Percentiles rank a stretch among this genome's conserved stretches.
phyloP scores from a whole-genome alignment of 768 basidiomycete species.

The Artomyces pyxidatus region DNA sequence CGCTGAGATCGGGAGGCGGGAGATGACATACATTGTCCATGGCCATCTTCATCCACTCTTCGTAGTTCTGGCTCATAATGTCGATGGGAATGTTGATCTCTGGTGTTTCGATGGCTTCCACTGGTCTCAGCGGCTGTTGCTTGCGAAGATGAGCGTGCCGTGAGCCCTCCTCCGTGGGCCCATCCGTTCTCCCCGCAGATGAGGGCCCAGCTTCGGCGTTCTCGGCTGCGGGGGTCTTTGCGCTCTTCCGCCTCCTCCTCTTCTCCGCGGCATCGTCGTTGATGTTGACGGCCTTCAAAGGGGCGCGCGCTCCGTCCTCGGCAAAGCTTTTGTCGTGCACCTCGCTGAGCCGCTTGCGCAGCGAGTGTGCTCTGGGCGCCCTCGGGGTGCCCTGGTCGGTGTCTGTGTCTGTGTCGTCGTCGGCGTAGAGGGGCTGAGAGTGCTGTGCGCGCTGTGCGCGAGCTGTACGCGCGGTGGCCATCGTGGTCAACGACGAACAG shows the following conservation, averaged over 20 bases:
- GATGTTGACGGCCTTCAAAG: slow-evolving; percentile 36
- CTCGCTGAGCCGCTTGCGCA: slow-evolving; percentile 53
- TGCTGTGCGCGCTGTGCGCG: slow-evolving; percentile 2
- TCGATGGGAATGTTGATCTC: slow-evolving; percentile 60
- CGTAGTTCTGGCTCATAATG: slow-evolving; percentile 88
- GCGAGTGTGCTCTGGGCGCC: slow-evolving; percentile 3
- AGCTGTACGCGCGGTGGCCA: slow-evolving; percentile 7
- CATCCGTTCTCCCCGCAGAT: slow-evolving; percentile 31
- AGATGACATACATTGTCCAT: slow-evolving; percentile 75
- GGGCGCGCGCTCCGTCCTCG: slow-evolving; percentile 25
- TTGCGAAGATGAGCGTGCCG: slow-evolving; percentile 31
- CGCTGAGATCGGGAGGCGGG: slow-evolving; percentile 1
- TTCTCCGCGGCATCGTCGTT: slow-evolving; percentile 90
- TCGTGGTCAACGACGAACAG: slow-evolving; percentile 2
- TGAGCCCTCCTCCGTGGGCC: slow-evolving; percentile 32
- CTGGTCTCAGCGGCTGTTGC: slow-evolving; percentile 52
- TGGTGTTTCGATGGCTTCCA: slow-evolving; percentile 52
- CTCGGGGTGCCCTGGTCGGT: slow-evolving; percentile 20
- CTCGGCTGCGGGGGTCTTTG: slow-evolving; percentile 48
- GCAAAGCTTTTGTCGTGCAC: slow-evolving; percentile 38
- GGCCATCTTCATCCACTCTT: slow-evolving; percentile 99
- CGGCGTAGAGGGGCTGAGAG: slow-evolving; percentile 11
- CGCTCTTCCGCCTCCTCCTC: slow-evolving; percentile 71
- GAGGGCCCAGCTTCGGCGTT: slow-evolving; percentile 52
- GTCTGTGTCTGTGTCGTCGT: slow-evolving; percentile 19